Evolutionary conservation across 2,329 filamentous ascomycete species (phyloP).

Genomic region (Paecilomyces niveus): DNA sequence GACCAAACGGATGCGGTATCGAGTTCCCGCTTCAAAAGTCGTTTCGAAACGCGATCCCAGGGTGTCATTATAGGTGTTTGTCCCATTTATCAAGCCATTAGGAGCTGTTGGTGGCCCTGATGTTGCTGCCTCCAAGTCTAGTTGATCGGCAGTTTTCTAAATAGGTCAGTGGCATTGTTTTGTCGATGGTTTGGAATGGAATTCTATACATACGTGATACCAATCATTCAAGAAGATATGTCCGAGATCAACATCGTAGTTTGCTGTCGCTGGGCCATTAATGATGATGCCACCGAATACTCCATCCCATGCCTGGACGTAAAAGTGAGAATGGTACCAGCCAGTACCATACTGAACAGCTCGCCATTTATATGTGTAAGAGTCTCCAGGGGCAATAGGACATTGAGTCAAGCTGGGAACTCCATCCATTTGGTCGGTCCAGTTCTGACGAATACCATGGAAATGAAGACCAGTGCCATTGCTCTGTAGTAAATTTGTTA

Average conservation of each 20-base stretch:
- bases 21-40: slow-evolving; percentile 35
- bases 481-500: not conserved
- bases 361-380: slow-evolving; percentile 30
- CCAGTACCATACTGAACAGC: slow-evolving; percentile 30
- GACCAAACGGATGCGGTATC: slow-evolving; percentile 20
- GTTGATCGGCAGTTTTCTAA: slow-evolving; percentile 16
- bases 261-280: slow-evolving; percentile 30
- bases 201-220: slow-evolving; percentile 3
- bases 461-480: slow-evolving; percentile 8
- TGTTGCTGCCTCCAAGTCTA: slow-evolving; percentile 13
- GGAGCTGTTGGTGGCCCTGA: slow-evolving; percentile 25
- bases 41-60: slow-evolving; percentile 38
- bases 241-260: slow-evolving; percentile 32
- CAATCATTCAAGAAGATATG: slow-evolving; percentile 29
- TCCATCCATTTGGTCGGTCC: slow-evolving; percentile 25
- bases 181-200: not conserved
- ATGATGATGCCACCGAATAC: slow-evolving; percentile 53
- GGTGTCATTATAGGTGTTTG: slow-evolving; percentile 22
- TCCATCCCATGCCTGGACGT: slow-evolving; percentile 43
- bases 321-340: slow-evolving; percentile 30
- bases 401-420: slow-evolving; percentile 31
- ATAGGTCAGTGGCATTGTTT: not conserved
- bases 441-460: slow-evolving; percentile 26
- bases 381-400: slow-evolving; percentile 26
- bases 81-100: slow-evolving; percentile 43